Base-by-base conservation (phyloP, 352 stramenopile genomes). In the Phytophthora sp. region DNA sequence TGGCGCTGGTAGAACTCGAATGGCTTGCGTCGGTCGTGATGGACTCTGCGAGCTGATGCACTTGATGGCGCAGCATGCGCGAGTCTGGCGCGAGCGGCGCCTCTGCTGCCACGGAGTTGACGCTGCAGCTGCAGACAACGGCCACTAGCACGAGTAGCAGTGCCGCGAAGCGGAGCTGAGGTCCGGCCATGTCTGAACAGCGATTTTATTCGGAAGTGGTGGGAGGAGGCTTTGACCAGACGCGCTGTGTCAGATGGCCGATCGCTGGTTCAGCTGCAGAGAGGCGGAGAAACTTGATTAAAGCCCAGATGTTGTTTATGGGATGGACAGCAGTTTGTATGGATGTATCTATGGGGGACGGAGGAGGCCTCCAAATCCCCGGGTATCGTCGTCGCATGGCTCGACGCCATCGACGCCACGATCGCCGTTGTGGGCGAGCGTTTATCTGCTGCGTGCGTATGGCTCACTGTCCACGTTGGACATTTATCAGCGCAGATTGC, bases 71-170 rank as follows among this genome's bases (percentile, higher is more conserved):
- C 16, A 76, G 49, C 11, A 60, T 23, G 41, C 58, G 57, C 46
- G 50, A 6, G 8, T 55, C 23, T 27, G 51, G 36, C 7, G 53
- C 21, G 16, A 52, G 38, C 38, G 24, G 23, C 12, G 57, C 39
- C 38, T 73, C 52, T 27, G 53, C 63, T 16, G 53, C 26, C 9
- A 60, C 52, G 31, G 51, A 59, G 53, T n/a, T n/a, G 20, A 63
- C 0, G 50, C 27, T 49, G 30, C 29, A 55, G 33, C 35, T 50
- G 55, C 50, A 70, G 36, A 51, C 24, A 31, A 76, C 50, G 41
- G 63, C 58, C 41, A 69, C 41, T 20, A 74, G 44, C n/a, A 76
- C 29, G 24, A 73, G 49, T 5, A 69, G 16, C n/a, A 62, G 4
- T 8, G 42, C 53, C 9, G 20, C 20, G 52, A 67, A 21, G 27